Base-by-base conservation (phyloP, 2,329 filamentous ascomycete species). In the Oidium heveae region DNA sequence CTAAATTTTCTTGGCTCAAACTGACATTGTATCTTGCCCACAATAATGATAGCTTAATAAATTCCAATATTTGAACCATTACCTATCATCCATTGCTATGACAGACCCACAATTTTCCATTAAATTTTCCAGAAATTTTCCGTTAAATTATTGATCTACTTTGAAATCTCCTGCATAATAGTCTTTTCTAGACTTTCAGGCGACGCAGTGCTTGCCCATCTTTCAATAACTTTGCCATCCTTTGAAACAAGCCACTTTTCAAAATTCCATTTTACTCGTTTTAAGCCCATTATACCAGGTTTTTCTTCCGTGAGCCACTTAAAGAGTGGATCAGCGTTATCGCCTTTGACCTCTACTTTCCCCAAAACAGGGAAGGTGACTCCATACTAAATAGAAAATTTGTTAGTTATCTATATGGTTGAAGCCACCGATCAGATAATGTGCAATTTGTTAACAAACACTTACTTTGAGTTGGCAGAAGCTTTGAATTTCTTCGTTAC, bases 251-350 rank as follows among this genome's bases (percentile, higher is more conserved):
- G 71, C 71, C 95, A 98, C 77, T 98, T 98, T 70, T 98, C 91
- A 72, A 96, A 98, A 72, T 98, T 98, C 91, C 91, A 98, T 82
- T 96, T 95, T 63, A 98, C 74, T 58, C 81, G 70, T 80, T 93
- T 89, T 65, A 96, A 67, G 20, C 91, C 91, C 70, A 96, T 70
- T 55, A 95, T 64, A 22, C 91, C 88, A 0, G 89, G 76, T 73
- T 86, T 82, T 69, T 80, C 71, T 46, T 69, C 68, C 73, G 82
- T 83, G 64, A 83, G 68, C 77, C 77, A 98, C 66, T 84, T 75
- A 68, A 75, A 96, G 39, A 94, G 69, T 0, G 88, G 87, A 62
- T 79, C 78, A 51, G 87, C 83, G 33, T 79, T 73, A 62, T 83
- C 78, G 63, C 91, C 91, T 67, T 98, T 98, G 65, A 96, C 91